A percentile compares a stretch with the other conserved stretches of the same genome.
Conservation (phyloP, 2,329 filamentous ascomycete genomes). For the Beauveria sp. region DNA sequence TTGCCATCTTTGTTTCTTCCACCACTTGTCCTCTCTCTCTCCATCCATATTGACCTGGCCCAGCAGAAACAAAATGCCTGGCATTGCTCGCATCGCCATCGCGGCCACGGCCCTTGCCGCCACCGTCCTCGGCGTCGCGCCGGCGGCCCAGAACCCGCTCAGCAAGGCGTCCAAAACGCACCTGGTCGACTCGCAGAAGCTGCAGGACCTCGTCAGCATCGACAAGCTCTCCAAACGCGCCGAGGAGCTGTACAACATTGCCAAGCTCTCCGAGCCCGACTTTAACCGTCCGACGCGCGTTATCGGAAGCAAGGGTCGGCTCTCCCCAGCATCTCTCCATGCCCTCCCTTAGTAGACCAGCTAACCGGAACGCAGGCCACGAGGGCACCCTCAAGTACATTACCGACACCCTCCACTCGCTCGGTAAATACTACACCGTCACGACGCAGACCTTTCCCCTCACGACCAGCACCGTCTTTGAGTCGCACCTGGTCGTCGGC, state of each 20-base stretch:
- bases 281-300: constrained; percentile 64
- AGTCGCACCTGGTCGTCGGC: constrained; percentile 51
- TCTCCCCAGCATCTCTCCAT: constrained; percentile 2
- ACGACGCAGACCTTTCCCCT: constrained; percentile 59
- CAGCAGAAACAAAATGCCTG: not conserved
- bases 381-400: constrained; percentile 58
- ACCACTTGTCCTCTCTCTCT: not conserved
- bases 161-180: constrained; percentile 21
- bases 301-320: constrained; percentile 56
- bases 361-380: constrained; percentile 40
- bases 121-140: not conserved
- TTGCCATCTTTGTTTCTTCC: not conserved
- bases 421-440: constrained; percentile 54
- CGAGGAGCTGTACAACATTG: constrained; percentile 54
- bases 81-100: not conserved
- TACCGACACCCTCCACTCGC: constrained; percentile 41
- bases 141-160: not conserved
- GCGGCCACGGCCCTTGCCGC: not conserved
- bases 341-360: not conserved
- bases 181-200: constrained; percentile 43
- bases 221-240: constrained; percentile 52
- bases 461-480: constrained; percentile 50
- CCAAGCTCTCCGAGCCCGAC: constrained; percentile 49
- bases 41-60: too few species aligned
- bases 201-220: constrained; percentile 49